Evolutionary conservation across 345 rosid genomes (phyloP).

Genomic region (Lepidium didymum): DNA sequence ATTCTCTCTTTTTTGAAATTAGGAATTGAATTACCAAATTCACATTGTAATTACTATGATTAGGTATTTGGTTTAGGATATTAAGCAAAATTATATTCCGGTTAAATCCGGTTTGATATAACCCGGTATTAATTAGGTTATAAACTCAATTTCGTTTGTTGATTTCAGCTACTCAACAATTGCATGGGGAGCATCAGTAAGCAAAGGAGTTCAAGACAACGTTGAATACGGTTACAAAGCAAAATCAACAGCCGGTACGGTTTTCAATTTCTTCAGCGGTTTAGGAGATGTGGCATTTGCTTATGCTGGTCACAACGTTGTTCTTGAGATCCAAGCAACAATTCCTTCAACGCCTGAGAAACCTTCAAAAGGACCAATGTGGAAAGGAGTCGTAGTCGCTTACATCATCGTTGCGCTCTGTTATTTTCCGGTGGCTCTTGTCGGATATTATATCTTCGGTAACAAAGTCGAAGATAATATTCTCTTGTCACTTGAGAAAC

Average conservation of each 20-base stretch:
- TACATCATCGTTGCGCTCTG: slow-evolving; percentile 66
- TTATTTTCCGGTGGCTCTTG: slow-evolving; percentile 75
- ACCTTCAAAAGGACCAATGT: slow-evolving; percentile 85
- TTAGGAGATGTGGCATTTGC: slow-evolving; percentile 84
- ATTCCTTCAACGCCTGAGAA: slow-evolving; percentile 81
- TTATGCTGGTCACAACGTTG: slow-evolving; percentile 81
- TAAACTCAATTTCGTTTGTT: neutral
- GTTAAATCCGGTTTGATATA: neutral
- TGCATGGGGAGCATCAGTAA: slow-evolving; percentile 60
- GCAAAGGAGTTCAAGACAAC: slow-evolving; percentile 45
- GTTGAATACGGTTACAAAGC: slow-evolving; percentile 52
- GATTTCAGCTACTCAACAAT: slow-evolving; percentile 63
- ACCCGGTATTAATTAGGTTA: neutral
- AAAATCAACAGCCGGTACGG: slow-evolving; percentile 35
- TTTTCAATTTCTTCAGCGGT: slow-evolving; percentile 60
- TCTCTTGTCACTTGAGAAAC: slow-evolving; percentile 58
- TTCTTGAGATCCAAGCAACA: slow-evolving; percentile 84
- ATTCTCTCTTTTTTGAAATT: neutral
- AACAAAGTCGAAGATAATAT: slow-evolving; percentile 57
- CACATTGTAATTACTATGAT: too few relatives aligned
- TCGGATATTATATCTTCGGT: slow-evolving; percentile 61
- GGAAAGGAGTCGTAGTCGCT: slow-evolving; percentile 71
- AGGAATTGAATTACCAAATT: neutral
- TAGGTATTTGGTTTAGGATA: neutral
- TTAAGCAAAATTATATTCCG: too few relatives aligned